Conservation (phyloP, 2,329 filamentous ascomycete genomes). For the Nemania sp. region DNA sequence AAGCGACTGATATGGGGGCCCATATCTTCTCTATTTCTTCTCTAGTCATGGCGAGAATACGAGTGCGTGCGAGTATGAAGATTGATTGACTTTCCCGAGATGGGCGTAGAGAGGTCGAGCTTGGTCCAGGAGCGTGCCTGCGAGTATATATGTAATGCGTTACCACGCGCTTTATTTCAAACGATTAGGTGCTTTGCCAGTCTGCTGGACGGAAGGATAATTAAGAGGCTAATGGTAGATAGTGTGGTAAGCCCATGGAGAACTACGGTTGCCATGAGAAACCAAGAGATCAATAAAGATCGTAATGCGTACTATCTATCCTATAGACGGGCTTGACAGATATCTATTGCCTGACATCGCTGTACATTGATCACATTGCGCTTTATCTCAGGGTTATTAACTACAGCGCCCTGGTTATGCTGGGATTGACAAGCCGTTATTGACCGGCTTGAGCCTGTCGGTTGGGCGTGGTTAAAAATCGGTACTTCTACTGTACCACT, state of each 20-base stretch:
- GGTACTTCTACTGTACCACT: slow-evolving; percentile 2
- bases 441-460: neutral
- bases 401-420: neutral
- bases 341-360: slow-evolving; percentile 13
- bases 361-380: neutral
- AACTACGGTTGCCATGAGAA: too few relatives aligned
- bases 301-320: neutral
- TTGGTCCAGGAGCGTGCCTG: neutral
- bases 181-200: too few relatives aligned
- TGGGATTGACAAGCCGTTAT: slow-evolving; percentile 3
- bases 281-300: neutral
- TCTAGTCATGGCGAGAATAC: neutral
- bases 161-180: too few relatives aligned
- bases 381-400: slow-evolving; percentile 23
- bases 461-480: neutral
- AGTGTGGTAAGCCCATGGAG: too few relatives aligned
- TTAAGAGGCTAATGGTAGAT: neutral
- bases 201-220: neutral
- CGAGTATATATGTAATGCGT: too few relatives aligned
- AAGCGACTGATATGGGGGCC: neutral
- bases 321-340: neutral
- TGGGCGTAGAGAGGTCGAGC: neutral
- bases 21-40: slow-evolving; percentile 14
- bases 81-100: neutral
- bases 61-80: neutral